Evolutionary conservation across 805 yeast genomes (phyloP).

Genomic region (Saturnispora bothae): DNA sequence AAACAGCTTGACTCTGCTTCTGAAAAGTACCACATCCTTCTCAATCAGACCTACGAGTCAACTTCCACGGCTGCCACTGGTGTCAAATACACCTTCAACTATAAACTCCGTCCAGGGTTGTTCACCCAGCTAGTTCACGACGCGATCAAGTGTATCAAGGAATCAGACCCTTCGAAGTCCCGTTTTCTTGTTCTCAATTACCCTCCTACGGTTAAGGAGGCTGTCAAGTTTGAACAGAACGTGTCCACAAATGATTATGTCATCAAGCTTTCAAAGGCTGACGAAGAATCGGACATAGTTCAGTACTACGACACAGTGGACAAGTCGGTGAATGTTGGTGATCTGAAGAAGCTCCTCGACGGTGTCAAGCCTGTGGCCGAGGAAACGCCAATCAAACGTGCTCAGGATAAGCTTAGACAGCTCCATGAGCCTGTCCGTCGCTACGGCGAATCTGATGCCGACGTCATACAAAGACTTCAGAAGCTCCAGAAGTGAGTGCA

Average conservation of each 20-base stretch:
- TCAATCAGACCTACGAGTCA: slow-evolving; percentile 32
- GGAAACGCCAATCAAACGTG: slow-evolving; percentile 14
- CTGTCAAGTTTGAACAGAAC: slow-evolving; percentile 65
- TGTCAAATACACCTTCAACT: slow-evolving; percentile 23
- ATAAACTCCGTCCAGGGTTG: slow-evolving; percentile 32
- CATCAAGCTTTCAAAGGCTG: slow-evolving; percentile 22
- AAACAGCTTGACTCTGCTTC: slow-evolving; percentile 29
- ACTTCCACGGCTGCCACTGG: slow-evolving; percentile 19
- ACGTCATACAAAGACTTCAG: slow-evolving; percentile 15
- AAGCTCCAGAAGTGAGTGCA: slow-evolving; percentile 6
- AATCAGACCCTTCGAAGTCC: slow-evolving; percentile 29
- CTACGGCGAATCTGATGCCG: slow-evolving; percentile 19
- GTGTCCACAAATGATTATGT: slow-evolving; percentile 39
- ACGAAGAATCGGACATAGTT: slow-evolving; percentile 38
- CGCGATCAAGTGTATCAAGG: slow-evolving; percentile 18
- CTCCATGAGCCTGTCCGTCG: slow-evolving; percentile 15
- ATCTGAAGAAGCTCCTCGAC: slow-evolving; percentile 12
- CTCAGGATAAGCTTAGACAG: slow-evolving; percentile 16
- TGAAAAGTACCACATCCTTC: slow-evolving; percentile 38
- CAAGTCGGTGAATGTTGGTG: slow-evolving; percentile 29
- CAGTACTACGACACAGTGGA: slow-evolving; percentile 61
- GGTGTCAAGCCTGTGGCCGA: slow-evolving; percentile 8
- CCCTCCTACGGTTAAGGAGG: slow-evolving; percentile 55
- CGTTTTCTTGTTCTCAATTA: slow-evolving; percentile 44
- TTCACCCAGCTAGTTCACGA: slow-evolving; percentile 40